phyloP scores from a whole-genome alignment of 1,284 basidiomycete genomes.

The Athelia psychrophila region DNA sequence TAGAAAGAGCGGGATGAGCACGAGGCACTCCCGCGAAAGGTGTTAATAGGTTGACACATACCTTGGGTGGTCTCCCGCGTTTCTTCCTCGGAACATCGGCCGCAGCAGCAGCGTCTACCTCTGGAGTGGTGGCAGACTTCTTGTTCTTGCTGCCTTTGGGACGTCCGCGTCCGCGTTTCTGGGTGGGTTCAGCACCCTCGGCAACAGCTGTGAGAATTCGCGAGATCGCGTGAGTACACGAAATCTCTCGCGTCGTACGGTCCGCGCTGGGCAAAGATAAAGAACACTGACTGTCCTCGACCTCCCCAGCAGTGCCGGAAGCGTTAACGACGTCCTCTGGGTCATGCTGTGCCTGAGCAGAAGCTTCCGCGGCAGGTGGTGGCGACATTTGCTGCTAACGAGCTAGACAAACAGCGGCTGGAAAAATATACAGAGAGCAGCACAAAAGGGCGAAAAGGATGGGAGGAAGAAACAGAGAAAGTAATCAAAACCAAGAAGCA shows the following conservation, averaged over 20 bases:
- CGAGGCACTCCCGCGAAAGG: slow-evolving; percentile 6
- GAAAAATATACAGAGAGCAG: background rate
- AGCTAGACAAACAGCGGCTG: too few species aligned
- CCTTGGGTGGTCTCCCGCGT: slow-evolving; percentile 77
- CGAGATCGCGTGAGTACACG: background rate
- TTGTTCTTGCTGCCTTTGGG: slow-evolving; percentile 85
- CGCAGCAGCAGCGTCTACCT: slow-evolving; percentile 33
- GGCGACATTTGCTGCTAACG: background rate
- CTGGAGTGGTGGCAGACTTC: slow-evolving; percentile 42
- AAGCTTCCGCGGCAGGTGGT: background rate
- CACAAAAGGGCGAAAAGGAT: slow-evolving; percentile 2
- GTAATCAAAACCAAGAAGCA: too few species aligned
- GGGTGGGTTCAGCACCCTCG: slow-evolving; percentile 18
- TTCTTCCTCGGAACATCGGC: slow-evolving; percentile 49
- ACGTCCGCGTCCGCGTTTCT: slow-evolving; percentile 73
- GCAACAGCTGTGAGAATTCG: slow-evolving; percentile 7
- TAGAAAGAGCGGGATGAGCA: slow-evolving; percentile 9
- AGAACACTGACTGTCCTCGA: background rate
- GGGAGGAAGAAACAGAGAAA: slow-evolving; percentile 18
- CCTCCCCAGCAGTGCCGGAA: background rate
- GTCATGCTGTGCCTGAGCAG: background rate
- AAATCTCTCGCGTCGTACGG: background rate
- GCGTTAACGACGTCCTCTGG: background rate
- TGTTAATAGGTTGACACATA: slow-evolving; percentile 27
- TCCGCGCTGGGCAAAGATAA: background rate